Base-by-base conservation (phyloP, 352 stramenopile species). In the Pythium rhizo-oryzae region DNA sequence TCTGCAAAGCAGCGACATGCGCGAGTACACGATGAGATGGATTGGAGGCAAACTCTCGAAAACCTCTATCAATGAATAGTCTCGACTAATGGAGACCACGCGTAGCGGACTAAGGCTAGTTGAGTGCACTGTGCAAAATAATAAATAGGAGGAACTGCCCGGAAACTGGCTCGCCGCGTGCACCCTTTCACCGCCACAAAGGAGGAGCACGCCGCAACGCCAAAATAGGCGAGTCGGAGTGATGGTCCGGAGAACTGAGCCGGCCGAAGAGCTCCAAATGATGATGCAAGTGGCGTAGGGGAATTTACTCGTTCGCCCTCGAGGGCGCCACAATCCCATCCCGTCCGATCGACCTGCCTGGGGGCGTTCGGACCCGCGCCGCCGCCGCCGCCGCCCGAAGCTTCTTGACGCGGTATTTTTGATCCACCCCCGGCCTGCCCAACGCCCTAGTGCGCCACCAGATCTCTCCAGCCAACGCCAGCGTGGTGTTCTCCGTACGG, bases 251-350 rank as follows among this genome's bases (percentile, higher is more conserved):
- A 53, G 46, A 53, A 53, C 41, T 19, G 18, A 1, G 41, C 35
- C n/a, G 13, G 35, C 35, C 41, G 41, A 47, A 15, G 9, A 47
- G 41, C 41, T 47, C 41, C 41, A n/a, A 13, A 53, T 30, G 46
- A 53, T 53, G 46, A 53, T 53, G 46, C 46, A 53, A 53, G 46
- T 53, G 46, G 46, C 46, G 46, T 53, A 9, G 46, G 46, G 23
- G n/a, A 30, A 47, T 21, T 53, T n/a, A 53, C 7, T n/a, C n/a
- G n/a, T n/a, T n/a, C n/a, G n/a, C n/a, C n/a, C n/a, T n/a, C n/a
- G n/a, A n/a, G n/a, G n/a, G n/a, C n/a, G n/a, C n/a, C n/a, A n/a
- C 41, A 47, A 47, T 47, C 41, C 5, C 41, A 47, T 47, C 46
- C 46, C n/a, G 25, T 52, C n/a, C 21, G 19, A 52, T 28, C 43